Conservation (phyloP, 2,329 filamentous ascomycete genomes). For the Alternaria ventricosa region DNA sequence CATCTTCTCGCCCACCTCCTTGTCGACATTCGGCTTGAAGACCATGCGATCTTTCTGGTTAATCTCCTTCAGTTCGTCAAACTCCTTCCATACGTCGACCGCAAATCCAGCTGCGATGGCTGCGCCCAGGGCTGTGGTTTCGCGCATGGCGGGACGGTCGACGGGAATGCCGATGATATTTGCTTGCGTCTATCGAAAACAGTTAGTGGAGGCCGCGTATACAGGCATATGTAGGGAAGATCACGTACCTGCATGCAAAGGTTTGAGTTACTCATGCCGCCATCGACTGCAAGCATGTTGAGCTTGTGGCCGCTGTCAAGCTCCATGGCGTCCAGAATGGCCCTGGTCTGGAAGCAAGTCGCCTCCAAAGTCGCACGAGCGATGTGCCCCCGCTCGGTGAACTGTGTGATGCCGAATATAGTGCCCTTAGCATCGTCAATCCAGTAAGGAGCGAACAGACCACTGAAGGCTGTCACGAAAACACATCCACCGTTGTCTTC, state of each 20-base stretch:
- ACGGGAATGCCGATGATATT: slow-evolving; percentile 85
- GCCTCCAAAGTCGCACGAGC: slow-evolving; percentile 89
- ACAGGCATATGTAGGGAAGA: not conserved
- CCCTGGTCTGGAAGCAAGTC: slow-evolving; percentile 90
- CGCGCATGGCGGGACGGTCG: slow-evolving; percentile 84
- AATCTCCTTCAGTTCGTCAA: slow-evolving; percentile 75
- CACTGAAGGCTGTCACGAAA: slow-evolving; percentile 88
- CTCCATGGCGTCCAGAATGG: slow-evolving; percentile 91
- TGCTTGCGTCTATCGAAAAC: slow-evolving; percentile 69
- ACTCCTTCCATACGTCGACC: slow-evolving; percentile 76
- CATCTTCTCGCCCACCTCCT: slow-evolving; percentile 65
- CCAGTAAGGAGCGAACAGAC: slow-evolving; percentile 92
- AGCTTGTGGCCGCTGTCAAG: slow-evolving; percentile 80
- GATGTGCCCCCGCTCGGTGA: slow-evolving; percentile 85
- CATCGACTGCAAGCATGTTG: slow-evolving; percentile 79
- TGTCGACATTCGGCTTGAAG: slow-evolving; percentile 71
- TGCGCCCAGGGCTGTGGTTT: slow-evolving; percentile 87
- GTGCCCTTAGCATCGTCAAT: slow-evolving; percentile 92
- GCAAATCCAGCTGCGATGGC: slow-evolving; percentile 90
- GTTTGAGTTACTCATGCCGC: slow-evolving; percentile 87
- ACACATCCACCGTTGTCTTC: slow-evolving; percentile 82
- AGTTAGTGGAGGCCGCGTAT: slow-evolving; percentile 16
- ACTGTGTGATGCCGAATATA: slow-evolving; percentile 80
- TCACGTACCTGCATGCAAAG: slow-evolving; percentile 75
- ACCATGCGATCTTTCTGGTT: slow-evolving; percentile 72